Evolutionary conservation across 495 filamentous ascomycete genomes (phyloP), one percentile per base, ranked within the genome.

Genomic region (Penicillium salamii): DNA sequence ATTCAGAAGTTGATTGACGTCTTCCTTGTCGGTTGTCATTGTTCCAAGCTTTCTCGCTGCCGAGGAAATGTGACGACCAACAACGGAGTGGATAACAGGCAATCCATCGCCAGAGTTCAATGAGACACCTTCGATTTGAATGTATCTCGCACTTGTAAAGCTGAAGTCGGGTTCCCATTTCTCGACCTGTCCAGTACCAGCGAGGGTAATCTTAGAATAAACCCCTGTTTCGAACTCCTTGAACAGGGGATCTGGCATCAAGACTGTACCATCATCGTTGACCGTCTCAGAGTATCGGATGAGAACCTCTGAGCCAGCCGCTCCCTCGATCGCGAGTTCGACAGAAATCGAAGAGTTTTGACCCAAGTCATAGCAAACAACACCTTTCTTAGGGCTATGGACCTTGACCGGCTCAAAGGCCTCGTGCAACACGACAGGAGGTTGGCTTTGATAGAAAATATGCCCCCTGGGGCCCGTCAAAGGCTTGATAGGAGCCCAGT

Each of bases 231-330:
- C 62, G 13, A 65, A 65, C 20, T 65, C 49, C 19, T 65, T 65
- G 51, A 65, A 65, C 7, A 65, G 49, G 11, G 59, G 62, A 34
- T 65, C 62, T 3, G 62, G 62, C 59, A 65, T 65, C 24, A 62
- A 40, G n/a, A 62, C 58, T 1, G 46, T 44, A 13, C 62, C 62
- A 5, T 57, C 55, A 9, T 62, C 58, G 4, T 49, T 49, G 23
- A 65, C 48, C 5, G 55, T 62, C 35, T 65, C 62, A 1, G 58
- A 53, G 26, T 62, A 65, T 9, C 62, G 50, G 23, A 65, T 50
- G 11, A 59, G 58, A 3, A 65, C 38, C 28, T 65, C 58, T 15
- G 62, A 55, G 1, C 58, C 62, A 2, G 53, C 40, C 1, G 51
- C 14, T 12, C 62, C 62, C 17, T 56, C 55, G 1, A 56, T 33